Evolutionary conservation across 164 flowering plant genomes (phyloP).

Genomic region (Kingdonia uniflora): DNA sequence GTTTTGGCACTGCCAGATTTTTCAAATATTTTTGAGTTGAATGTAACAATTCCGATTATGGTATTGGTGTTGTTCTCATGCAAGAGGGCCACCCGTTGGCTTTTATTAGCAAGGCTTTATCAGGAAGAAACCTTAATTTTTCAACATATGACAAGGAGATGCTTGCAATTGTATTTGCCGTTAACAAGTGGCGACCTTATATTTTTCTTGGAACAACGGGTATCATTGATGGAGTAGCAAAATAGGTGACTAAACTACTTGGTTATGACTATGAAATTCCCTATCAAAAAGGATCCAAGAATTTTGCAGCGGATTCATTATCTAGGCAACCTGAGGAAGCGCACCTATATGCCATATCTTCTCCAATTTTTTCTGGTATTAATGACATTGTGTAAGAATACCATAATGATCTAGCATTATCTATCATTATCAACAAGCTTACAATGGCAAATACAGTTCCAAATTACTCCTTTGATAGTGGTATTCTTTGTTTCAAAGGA

Average conservation of each 20-base stretch:
- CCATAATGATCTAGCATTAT: not conserved
- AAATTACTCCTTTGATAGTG: not conserved
- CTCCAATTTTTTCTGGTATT: not conserved
- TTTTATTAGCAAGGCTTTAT: not conserved
- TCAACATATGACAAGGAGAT: too few species aligned
- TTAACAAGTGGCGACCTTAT: not conserved
- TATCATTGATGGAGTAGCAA: not conserved
- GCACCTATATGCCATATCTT: not conserved
- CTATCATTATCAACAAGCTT: not conserved
- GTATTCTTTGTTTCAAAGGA: not conserved
- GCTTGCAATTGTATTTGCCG: too few species aligned
- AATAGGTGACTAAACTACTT: not conserved
- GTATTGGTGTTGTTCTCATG: not conserved
- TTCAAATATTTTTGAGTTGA: not conserved
- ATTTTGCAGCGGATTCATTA: not conserved
- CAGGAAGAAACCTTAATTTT: not conserved
- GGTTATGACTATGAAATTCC: not conserved
- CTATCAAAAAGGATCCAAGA: not conserved
- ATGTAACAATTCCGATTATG: not conserved
- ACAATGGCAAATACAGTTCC: too few species aligned
- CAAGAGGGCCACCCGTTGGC: not conserved
- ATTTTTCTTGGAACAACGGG: not conserved
- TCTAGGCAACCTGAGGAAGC: not conserved
- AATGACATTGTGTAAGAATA: not conserved
- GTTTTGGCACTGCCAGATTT: conserved; percentile 1